phyloP scores from a whole-genome alignment of 768 basidiomycete genomes.

The Lactifluus hygrophoroides region DNA sequence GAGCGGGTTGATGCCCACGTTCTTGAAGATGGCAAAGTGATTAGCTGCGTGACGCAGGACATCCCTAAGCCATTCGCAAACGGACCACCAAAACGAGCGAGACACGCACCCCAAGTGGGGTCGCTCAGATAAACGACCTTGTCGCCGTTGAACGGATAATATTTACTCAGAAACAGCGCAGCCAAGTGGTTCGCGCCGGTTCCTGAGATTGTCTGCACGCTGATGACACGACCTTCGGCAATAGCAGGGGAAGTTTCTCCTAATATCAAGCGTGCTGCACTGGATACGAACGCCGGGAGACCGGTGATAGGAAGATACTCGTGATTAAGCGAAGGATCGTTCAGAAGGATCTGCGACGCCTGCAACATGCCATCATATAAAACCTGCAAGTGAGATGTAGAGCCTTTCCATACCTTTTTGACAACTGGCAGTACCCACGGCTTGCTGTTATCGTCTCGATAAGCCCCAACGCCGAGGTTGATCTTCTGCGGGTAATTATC shows the following conservation, averaged over 20 bases:
- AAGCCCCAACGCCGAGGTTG: constrained; percentile 90
- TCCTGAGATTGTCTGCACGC: constrained; percentile 91
- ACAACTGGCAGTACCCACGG: constrained; percentile 92
- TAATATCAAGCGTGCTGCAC: constrained; percentile 77
- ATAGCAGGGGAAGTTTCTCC: constrained; percentile 66
- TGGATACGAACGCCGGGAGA: constrained; percentile 69
- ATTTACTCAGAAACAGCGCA: constrained; percentile 75
- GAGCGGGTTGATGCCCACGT: constrained; percentile 80
- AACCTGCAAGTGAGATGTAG: background rate
- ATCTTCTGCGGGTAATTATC: constrained; percentile 71
- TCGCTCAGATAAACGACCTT: constrained; percentile 79
- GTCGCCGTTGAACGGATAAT: constrained; percentile 61
- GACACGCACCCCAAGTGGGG: constrained; percentile 83
- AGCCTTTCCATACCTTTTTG: constrained; percentile 55
- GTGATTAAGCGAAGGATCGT: constrained; percentile 70
- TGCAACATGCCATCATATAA: constrained; percentile 24
- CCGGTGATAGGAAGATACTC: constrained; percentile 92
- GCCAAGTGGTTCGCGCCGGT: constrained; percentile 95
- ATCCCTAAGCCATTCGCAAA: background rate
- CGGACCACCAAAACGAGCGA: background rate
- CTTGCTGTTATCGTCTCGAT: constrained; percentile 79
- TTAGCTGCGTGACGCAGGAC: constrained; percentile 45
- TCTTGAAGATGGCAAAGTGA: constrained; percentile 85
- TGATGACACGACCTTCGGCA: constrained; percentile 59
- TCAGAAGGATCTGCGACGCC: constrained; percentile 67